Percentiles rank a stretch among this genome's conserved stretches.
Evolutionary conservation across 2,329 filamentous ascomycete genomes (phyloP).

Genomic region (Aspergillus carbonarius): DNA sequence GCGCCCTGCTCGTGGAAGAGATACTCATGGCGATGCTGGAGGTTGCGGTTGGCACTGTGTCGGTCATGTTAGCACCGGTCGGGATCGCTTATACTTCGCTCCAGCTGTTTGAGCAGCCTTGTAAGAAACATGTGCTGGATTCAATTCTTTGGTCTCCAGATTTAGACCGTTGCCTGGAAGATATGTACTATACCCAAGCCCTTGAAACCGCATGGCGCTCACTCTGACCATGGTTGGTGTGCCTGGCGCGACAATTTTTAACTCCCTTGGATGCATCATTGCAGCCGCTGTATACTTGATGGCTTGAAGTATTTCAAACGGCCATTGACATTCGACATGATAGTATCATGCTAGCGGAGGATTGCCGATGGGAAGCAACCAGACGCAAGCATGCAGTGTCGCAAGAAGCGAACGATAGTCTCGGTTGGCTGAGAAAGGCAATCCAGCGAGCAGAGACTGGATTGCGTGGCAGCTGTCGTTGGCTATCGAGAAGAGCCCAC

Average conservation of each 20-base stretch:
- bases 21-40: not conserved
- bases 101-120: too few relatives aligned
- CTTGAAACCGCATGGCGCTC: not conserved
- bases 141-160: too few relatives aligned
- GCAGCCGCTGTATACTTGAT: conserved; percentile 24
- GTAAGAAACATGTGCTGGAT: too few relatives aligned
- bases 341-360: conserved; percentile 30
- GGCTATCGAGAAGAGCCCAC: conserved; percentile 34
- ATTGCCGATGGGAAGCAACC: conserved; percentile 26
- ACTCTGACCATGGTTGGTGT: conserved; percentile 8
- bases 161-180: too few relatives aligned
- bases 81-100: too few relatives aligned
- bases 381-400: conserved; percentile 17
- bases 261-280: conserved; percentile 27
- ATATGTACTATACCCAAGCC: not conserved
- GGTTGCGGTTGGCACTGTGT: not conserved
- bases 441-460: conserved; percentile 9
- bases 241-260: conserved; percentile 22
- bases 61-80: not conserved
- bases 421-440: not conserved
- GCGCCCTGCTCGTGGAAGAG: not conserved
- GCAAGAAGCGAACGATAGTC: conserved; percentile 19
- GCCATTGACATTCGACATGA: conserved; percentile 27
- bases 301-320: conserved; percentile 24
- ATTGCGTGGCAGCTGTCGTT: conserved; percentile 30